Evolutionary conservation across 2,329 filamentous ascomycete genomes (phyloP).

Genomic region (Cladophialophora immunda): DNA sequence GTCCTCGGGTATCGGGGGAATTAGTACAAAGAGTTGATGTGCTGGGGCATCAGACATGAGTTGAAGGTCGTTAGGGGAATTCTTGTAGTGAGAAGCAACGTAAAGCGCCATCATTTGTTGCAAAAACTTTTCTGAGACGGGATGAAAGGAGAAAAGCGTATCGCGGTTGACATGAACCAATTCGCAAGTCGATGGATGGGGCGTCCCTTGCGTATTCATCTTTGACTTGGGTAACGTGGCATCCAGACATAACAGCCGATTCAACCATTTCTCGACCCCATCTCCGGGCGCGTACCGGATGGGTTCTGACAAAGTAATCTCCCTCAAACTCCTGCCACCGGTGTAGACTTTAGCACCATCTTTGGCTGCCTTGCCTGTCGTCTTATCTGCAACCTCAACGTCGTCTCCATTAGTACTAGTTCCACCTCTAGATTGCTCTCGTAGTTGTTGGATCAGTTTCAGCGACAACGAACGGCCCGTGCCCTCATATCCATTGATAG

Average conservation of each 20-base stretch:
- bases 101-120: slow-evolving; percentile 99
- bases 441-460: slow-evolving; percentile 95
- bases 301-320: slow-evolving; percentile 91
- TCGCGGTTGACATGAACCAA: slow-evolving; percentile 94
- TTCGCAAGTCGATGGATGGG: slow-evolving; percentile 90
- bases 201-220: slow-evolving; percentile 77
- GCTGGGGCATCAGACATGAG: slow-evolving; percentile 98
- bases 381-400: slow-evolving; percentile 76
- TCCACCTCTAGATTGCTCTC: slow-evolving; percentile 83
- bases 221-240: slow-evolving; percentile 84
- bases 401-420: slow-evolving; percentile 64
- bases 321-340: slow-evolving; percentile 81
- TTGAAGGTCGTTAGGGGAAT: slow-evolving; percentile 96
- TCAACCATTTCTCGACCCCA: slow-evolving; percentile 94
- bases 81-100: slow-evolving; percentile 97
- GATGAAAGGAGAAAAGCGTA: slow-evolving; percentile 97
- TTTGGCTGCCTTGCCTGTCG: slow-evolving; percentile 77
- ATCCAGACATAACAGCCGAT: slow-evolving; percentile 90
- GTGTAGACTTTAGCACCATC: slow-evolving; percentile 65
- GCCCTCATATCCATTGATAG: slow-evolving; percentile 98
- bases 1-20: slow-evolving; percentile 81
- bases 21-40: slow-evolving; percentile 93
- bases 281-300: slow-evolving; percentile 95
- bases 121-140: slow-evolving; percentile 94
- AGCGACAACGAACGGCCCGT: slow-evolving; percentile 93